Evolutionary conservation across 2,329 filamentous ascomycete genomes (phyloP).

Genomic region (Penicillium hordei): DNA sequence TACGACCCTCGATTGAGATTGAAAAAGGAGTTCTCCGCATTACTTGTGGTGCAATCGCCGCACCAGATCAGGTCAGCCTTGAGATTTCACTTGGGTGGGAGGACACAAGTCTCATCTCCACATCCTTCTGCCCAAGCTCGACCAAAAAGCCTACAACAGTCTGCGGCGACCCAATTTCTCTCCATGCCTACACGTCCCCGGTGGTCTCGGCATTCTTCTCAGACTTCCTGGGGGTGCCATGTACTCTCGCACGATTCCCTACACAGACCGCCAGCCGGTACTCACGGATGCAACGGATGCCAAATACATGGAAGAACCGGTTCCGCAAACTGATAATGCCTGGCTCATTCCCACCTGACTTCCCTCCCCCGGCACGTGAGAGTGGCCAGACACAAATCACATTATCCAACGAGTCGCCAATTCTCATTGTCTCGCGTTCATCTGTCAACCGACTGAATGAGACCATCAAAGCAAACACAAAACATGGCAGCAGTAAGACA

Average conservation of each 20-base stretch:
- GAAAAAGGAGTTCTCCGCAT: slow-evolving; percentile 65
- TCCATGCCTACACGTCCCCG: slow-evolving; percentile 67
- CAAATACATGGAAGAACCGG: slow-evolving; percentile 28
- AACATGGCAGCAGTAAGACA: slow-evolving; percentile 55
- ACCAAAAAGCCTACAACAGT: slow-evolving; percentile 62
- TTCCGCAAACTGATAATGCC: slow-evolving; percentile 44
- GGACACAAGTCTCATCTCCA: slow-evolving; percentile 58
- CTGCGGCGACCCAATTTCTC: slow-evolving; percentile 75
- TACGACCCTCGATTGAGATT: slow-evolving; percentile 74
- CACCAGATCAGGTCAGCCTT: slow-evolving; percentile 29
- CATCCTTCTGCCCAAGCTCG: slow-evolving; percentile 54
- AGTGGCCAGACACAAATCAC: slow-evolving; percentile 57
- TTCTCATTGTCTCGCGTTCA: slow-evolving; percentile 76
- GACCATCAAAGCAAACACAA: slow-evolving; percentile 60
- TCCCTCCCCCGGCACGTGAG: slow-evolving; percentile 54
- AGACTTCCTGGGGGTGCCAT: slow-evolving; percentile 70
- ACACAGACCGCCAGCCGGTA: slow-evolving; percentile 65
- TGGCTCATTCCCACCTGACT: slow-evolving; percentile 53
- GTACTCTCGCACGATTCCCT: slow-evolving; percentile 80
- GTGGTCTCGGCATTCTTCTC: slow-evolving; percentile 77
- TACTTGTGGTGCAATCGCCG: slow-evolving; percentile 38
- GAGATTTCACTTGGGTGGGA: slow-evolving; percentile 39
- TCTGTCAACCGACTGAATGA: slow-evolving; percentile 78
- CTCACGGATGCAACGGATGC: slow-evolving; percentile 67
- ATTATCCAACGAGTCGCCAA: slow-evolving; percentile 90